These are phyloP conservation scores for Encephalitozoon intestinalis DNA, from an alignment of 371 early-diverging fungal species.

Conservation along the genomic window DNA sequence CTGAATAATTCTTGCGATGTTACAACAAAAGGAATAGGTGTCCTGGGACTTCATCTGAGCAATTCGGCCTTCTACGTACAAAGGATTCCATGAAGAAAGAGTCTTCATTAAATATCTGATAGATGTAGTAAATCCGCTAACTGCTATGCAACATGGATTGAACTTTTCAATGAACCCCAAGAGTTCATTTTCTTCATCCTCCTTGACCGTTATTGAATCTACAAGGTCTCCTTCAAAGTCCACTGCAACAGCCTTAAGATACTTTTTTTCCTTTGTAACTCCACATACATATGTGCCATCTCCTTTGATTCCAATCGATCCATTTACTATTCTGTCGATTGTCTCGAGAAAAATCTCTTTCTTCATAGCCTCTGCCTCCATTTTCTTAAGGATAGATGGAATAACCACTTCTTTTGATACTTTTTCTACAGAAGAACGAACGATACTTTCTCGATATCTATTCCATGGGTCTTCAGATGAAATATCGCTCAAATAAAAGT, in stretches of 20 bases:
- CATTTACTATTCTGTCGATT: slow-evolving; percentile 25
- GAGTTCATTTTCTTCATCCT: neutral
- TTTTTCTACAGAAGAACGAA: neutral
- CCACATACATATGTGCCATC: slow-evolving; percentile 1
- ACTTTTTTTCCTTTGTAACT: slow-evolving; percentile 16
- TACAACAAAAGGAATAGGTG: neutral
- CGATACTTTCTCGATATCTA: neutral
- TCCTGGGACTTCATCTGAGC: neutral
- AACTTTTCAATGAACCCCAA: neutral
- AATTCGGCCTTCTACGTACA: slow-evolving; percentile 12
- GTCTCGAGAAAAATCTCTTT: neutral
- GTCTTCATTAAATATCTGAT: slow-evolving; percentile 2
- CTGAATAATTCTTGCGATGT: neutral
- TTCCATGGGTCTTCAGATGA: slow-evolving; percentile 1
- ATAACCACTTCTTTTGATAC: neutral
- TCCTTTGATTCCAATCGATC: neutral
- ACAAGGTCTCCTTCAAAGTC: slow-evolving; percentile 28
- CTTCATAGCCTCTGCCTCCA: neutral
- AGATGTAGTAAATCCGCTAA: slow-evolving; percentile 10
- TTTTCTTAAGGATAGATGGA: neutral
- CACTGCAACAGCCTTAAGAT: slow-evolving; percentile 5
- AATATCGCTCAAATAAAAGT: neutral
- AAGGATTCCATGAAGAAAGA: neutral
- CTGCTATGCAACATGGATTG: slow-evolving; percentile 1
- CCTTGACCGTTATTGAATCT: slow-evolving; percentile 7